A percentile compares a stretch with the other conserved stretches of the same genome.
phyloP scores from a whole-genome alignment of 306 rosid genomes.

The Acacia crassicarpa region DNA sequence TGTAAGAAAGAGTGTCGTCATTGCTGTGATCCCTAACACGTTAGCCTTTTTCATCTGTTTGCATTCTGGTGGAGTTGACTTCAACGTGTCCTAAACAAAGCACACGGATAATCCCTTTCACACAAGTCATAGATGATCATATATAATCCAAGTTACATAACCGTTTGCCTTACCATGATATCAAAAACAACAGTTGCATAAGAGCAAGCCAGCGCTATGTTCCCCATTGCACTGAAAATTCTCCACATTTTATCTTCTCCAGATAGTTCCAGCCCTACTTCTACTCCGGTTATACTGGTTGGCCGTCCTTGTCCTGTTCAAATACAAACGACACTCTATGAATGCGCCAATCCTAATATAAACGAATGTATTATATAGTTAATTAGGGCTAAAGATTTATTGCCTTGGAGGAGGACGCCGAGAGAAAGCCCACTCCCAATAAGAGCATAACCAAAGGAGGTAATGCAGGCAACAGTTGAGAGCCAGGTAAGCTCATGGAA shows the following conservation, averaged over 20 bases:
- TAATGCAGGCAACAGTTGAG: conserved; percentile 53
- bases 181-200: conserved; percentile 54
- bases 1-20: conserved; percentile 50
- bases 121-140: not conserved
- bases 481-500: conserved; percentile 58
- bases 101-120: not conserved
- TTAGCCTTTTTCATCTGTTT: conserved; percentile 72
- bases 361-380: conserved; percentile 18
- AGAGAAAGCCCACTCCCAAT: conserved; percentile 59
- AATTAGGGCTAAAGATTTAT: not conserved
- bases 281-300: conserved; percentile 41
- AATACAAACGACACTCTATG: not conserved
- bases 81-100: conserved; percentile 63
- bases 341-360: not conserved
- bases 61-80: conserved; percentile 64
- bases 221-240: conserved; percentile 60
- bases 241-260: conserved; percentile 52
- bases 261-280: conserved; percentile 41
- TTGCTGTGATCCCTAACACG: conserved; percentile 44
- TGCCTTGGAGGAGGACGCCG: conserved; percentile 40
- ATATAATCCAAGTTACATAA: too few relatives aligned
- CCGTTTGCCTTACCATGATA: conserved; percentile 43
- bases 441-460: conserved; percentile 64
- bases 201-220: conserved; percentile 68
- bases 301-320: conserved; percentile 49